Base-by-base conservation (phyloP, 805 yeast species). In the Starmerella cellae region DNA sequence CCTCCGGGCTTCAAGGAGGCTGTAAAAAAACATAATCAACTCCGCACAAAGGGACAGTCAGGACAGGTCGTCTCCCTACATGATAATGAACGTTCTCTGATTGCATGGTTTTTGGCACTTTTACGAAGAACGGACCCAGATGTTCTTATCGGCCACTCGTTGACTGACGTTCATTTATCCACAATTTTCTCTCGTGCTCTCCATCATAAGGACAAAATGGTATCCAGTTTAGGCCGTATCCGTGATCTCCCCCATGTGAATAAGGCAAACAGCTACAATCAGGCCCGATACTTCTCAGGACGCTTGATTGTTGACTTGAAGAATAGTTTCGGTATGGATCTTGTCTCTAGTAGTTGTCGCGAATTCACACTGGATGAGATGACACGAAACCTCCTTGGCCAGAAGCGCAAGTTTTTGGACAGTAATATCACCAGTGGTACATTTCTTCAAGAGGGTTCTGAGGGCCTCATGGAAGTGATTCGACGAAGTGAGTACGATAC, bases 281-380 rank as follows among this genome's bases (percentile, higher is more conserved):
- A 82, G 16, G 67, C 80, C 39, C 85, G 82, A 43, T 70, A 83
- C 18, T 71, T 79, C 55, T 75, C 85, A 30, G 98, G 98, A 29
- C 71, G 98, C 53, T 69, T 91, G 43, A 55, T 88, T 36, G 83
- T 95, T 69, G 98, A 91, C 61, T 75, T 91, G 56, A 84, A 88
- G 39, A 91, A 91, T 60, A 95, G 84, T 55, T 73, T 87, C 76
- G 98, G 97, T 38, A 91, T 81, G 59, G 87, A 96, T 0, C 66
- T 88, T 48, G 84, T 95, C 3, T 67, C 79, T 4, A 84, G 85
- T 59, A 29, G 32, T 22, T 91, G 97, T 63, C 94, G 84, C 60
- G 81, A 88, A 16, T 91, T 95, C 95, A 93, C 83, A 45, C 67
- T 91, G 44, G 69, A 81, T 13, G 98, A 91, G 60, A 91, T 91